Evolutionary conservation across 345 rosid genomes (phyloP).

Genomic region (Citropsis articulata): DNA sequence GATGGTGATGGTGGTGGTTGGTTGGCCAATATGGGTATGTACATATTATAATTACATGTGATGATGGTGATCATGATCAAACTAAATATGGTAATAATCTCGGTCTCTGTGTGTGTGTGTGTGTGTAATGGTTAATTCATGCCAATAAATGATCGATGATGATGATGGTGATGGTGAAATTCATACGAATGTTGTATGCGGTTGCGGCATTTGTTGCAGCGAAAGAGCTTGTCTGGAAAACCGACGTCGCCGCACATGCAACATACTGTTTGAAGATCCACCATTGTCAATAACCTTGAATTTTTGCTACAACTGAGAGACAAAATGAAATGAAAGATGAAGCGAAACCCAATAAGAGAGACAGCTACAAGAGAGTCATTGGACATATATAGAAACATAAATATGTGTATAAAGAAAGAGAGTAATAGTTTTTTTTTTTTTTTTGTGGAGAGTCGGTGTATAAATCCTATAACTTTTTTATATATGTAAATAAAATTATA

Average conservation of each 20-base stretch:
- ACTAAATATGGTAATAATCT: slow-evolving; percentile 1
- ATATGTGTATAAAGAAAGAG: slow-evolving; percentile 13
- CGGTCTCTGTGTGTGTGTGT: background rate
- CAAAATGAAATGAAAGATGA: slow-evolving; percentile 9
- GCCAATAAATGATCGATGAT: slow-evolving; percentile 1
- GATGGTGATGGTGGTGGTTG: background rate
- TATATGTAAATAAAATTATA: too few species aligned
- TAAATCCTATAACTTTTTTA: slow-evolving; percentile 15
- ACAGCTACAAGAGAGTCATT: slow-evolving; percentile 18
- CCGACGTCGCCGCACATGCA: slow-evolving; percentile 99
- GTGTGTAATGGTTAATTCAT: background rate
- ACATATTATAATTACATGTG: slow-evolving; percentile 5
- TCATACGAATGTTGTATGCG: slow-evolving; percentile 95
- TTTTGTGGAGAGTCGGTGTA: slow-evolving; percentile 30
- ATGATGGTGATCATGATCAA: slow-evolving; percentile 4
- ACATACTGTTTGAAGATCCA: slow-evolving; percentile 79
- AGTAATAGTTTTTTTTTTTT: slow-evolving; percentile 1
- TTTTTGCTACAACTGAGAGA: background rate
- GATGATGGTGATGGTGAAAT: background rate
- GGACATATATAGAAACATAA: background rate
- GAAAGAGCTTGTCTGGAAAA: slow-evolving; percentile 92
- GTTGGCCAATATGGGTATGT: slow-evolving; percentile 20
- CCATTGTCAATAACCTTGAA: slow-evolving; percentile 38
- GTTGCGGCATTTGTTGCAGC: slow-evolving; percentile 77
- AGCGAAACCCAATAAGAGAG: slow-evolving; percentile 14